Base-by-base conservation (phyloP, 192 early-diverging fungal genomes). In the Entrophospora sp. region DNA sequence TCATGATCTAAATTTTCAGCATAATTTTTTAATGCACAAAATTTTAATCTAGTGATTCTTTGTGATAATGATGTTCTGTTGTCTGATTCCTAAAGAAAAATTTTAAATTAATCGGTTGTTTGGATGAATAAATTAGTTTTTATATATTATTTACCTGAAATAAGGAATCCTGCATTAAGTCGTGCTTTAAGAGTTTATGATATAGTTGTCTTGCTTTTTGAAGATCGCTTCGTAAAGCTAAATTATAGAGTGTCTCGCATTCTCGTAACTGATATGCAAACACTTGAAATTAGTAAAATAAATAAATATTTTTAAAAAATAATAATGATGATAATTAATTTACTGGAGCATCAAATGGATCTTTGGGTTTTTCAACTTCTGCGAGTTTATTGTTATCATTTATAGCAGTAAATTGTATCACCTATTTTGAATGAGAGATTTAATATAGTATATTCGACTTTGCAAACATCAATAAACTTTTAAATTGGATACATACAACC, bases 201-300 rank as follows among this genome's bases (percentile, higher is more conserved):
- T 57, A 57, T 18, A 28, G 10, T 10, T 57, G 32, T 22, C 36
- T 57, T 13, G 55, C 34, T 20, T 9, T 36, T 2, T 32, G 9
- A 36, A 18, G 55, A 57, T 36, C 31, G 30, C 55, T 14, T 22
- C 55, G 30, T 22, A 57, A 18, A 3, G 55, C 55, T n/a, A 57
- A 57, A 57, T 57, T 57, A 34, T 57, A 57, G 20, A 30, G n/a
- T 10, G 24, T 57, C 36, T 57, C 55, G 31, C 55, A 57, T 57
- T 57, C 18, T 22, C 20, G 28, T 0, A 57, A 57, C 51, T 53
- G 18, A 30, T n/a, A n/a, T n/a, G n/a, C n/a, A n/a, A 30, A n/a
- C 9, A 31, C n/a, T 25, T 31, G 13, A 20, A 25, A 2, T 31
- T 31, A 53, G 14, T 5, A 25, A n/a, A 14, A 8, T 9, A 49